A percentile compares a stretch with the other conserved stretches of the same genome.
phyloP scores from a whole-genome alignment of 1,284 basidiomycete genomes.

The Marasmius oreades region DNA sequence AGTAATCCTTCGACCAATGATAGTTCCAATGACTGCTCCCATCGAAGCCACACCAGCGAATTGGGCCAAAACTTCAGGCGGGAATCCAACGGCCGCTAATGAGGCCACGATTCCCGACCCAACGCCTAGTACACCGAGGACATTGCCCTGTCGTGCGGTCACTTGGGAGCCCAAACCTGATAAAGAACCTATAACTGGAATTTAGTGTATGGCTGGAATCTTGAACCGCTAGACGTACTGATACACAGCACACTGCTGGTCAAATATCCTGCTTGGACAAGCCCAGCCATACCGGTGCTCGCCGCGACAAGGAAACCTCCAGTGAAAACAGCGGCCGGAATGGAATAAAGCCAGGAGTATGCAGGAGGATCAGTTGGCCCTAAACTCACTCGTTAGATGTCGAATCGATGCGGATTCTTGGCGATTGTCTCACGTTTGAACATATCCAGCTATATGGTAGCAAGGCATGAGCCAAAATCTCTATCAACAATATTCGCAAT shows the following conservation, averaged over 20 bases:
- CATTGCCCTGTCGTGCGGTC: conserved; percentile 79
- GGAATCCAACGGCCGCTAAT: conserved; percentile 77
- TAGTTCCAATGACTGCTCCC: conserved; percentile 62
- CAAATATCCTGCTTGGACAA: conserved; percentile 82
- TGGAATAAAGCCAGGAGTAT: conserved; percentile 75
- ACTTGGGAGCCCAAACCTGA: conserved; percentile 72
- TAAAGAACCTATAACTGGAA: conserved; percentile 52
- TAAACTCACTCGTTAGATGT: conserved; percentile 22
- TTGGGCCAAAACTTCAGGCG: conserved; percentile 68
- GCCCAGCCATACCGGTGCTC: conserved; percentile 77
- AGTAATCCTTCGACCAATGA: conserved; percentile 78
- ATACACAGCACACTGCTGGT: conserved; percentile 82
- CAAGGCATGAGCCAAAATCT: neutral
- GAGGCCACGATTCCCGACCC: conserved; percentile 77
- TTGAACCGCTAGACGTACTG: conserved; percentile 36
- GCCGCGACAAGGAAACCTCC: conserved; percentile 79
- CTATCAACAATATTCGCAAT: conserved; percentile 11
- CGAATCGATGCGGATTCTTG: neutral
- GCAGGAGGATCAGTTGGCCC: conserved; percentile 81
- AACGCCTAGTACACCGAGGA: conserved; percentile 81
- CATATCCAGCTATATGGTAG: conserved; percentile 56
- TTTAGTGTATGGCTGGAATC: conserved; percentile 1
- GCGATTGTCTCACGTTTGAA: conserved; percentile 62
- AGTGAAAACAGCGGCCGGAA: conserved; percentile 77
- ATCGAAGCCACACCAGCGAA: conserved; percentile 73